phyloP scores from a whole-genome alignment of 2,329 filamentous ascomycete species.

The Monosporascus sp. region DNA sequence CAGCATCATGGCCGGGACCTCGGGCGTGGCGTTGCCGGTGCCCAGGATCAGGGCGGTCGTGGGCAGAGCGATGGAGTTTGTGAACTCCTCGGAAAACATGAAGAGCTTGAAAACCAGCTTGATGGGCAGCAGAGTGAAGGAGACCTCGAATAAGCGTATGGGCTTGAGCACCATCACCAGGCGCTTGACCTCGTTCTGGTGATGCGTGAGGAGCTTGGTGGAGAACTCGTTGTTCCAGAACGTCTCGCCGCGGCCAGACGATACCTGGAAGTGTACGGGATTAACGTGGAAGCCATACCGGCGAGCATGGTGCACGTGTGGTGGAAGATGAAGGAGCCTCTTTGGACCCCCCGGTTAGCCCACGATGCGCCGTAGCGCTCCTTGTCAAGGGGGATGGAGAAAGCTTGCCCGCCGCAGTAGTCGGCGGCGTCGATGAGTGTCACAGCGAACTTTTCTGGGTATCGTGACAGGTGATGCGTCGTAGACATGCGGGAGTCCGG shows the following conservation, averaged over 20 bases:
- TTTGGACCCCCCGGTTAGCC: constrained; percentile 58
- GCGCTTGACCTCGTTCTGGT: constrained; percentile 43
- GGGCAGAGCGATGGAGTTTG: constrained; percentile 23
- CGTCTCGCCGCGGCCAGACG: constrained; percentile 48
- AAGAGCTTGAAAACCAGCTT: constrained; percentile 24
- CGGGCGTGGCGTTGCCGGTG: constrained; percentile 28
- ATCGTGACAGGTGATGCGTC: constrained; percentile 53
- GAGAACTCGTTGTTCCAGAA: constrained; percentile 56
- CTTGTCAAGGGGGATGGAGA: constrained; percentile 55
- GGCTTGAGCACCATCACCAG: constrained; percentile 45
- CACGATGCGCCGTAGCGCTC: constrained; percentile 53
- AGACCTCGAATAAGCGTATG: constrained; percentile 45
- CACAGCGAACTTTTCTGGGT: constrained; percentile 54
- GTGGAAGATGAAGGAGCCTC: constrained; percentile 53
- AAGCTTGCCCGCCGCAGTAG: constrained; percentile 58
- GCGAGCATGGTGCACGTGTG: constrained; percentile 55
- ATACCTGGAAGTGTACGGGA: constrained; percentile 49
- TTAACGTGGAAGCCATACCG: constrained; percentile 48
- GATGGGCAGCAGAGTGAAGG: constrained; percentile 46
- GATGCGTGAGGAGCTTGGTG: constrained; percentile 42
- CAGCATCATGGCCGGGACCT: constrained; percentile 28
- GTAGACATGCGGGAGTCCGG: constrained; percentile 41
- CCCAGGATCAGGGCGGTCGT: constrained; percentile 32
- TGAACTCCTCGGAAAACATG: constrained; percentile 27
- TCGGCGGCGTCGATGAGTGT: constrained; percentile 51